These are phyloP conservation scores for Verticillium nonalfalfae DNA, from an alignment of 2,329 filamentous ascomycete genomes.

Conservation along the genomic window DNA sequence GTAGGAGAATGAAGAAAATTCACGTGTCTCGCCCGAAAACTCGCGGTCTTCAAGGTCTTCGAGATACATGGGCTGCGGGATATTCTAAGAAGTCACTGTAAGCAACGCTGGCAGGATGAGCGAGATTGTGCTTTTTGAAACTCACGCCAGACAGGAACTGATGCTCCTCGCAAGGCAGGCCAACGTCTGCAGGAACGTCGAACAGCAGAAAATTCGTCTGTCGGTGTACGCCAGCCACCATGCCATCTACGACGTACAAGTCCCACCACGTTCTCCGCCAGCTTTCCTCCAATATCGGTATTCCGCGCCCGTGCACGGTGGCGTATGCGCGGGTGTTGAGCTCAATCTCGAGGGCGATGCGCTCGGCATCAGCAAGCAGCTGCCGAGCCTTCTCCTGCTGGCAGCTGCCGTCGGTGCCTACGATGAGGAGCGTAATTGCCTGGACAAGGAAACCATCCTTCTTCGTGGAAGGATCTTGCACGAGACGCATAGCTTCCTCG, in stretches of 20 bases:
- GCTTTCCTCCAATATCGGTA: conserved; percentile 70
- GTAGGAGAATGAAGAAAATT: conserved; percentile 81
- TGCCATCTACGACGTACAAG: conserved; percentile 71
- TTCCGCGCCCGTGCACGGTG: conserved; percentile 52
- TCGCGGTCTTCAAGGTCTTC: conserved; percentile 70
- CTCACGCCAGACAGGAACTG: conserved; percentile 57
- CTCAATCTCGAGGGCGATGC: conserved; percentile 68
- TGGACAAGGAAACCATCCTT: conserved; percentile 65
- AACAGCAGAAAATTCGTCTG: conserved; percentile 65
- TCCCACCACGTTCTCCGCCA: conserved; percentile 92
- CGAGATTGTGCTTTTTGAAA: conserved; percentile 7
- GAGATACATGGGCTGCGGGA: conserved; percentile 55
- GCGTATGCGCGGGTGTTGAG: conserved; percentile 68
- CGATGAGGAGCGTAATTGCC: conserved; percentile 68
- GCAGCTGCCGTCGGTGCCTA: conserved; percentile 72
- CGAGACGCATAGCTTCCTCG: conserved; percentile 49
- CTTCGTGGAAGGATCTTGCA: conserved; percentile 37
- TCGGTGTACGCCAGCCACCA: conserved; percentile 75
- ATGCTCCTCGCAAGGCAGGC: conserved; percentile 77
- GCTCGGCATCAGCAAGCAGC: conserved; percentile 61
- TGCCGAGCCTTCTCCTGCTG: conserved; percentile 63
- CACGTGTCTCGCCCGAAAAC: conserved; percentile 63
- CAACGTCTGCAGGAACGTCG: conserved; percentile 60
- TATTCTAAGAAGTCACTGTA: conserved; percentile 32
- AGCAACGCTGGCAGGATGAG: not conserved